Base-by-base conservation (phyloP, 2,329 filamentous ascomycete genomes). In the Penicillium sumatraense region DNA sequence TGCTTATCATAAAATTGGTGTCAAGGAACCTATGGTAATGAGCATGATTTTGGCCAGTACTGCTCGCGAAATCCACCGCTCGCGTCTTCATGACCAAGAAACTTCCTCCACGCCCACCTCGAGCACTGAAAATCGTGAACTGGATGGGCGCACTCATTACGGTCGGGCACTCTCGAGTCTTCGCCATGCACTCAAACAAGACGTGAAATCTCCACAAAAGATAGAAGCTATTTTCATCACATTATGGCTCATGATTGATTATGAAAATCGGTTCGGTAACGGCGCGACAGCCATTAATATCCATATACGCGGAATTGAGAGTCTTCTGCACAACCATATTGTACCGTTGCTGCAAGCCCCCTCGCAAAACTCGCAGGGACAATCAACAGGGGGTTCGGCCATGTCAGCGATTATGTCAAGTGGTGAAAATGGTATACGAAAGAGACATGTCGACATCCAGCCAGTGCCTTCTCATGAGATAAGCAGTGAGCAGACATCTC, bases 171-270 rank as follows among this genome's bases (percentile, higher is more conserved):
- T 69, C 18, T 62, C 63, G 10, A 58, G 60, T 21, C 61, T 69
- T 2, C 61, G 62, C 5, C 61, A 62, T 38, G 65, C 59, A 14
- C 45, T 69, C 20, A 59, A 59, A 49, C 51, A 62, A n/a, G 65
- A 63, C n/a, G 66, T 60, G 5, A 67, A 63, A 31, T 53, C 62
- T 0, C 57, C 62, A 10, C 57, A 58, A 11, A 59, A 64, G 18
- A 54, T 68, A 9, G 66, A 68, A 40, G 66, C 66, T 8, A 63
- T 67, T 8, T 68, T 67, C 27, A 65, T 69, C 38, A 69, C 67
- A 2, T 38, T 69, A 13, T 68, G 61, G 64, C 47, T 67, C 24
- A 66, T 68, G 64, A 62, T 68, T n/a, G 66, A 67, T 44, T 69
- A 69, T 20, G 67, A 68, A 41, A 62, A 65, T 36, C 59, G 64